Evolutionary conservation across 2,329 filamentous ascomycete species (phyloP).

Genomic region (Alternaria gansuensis): DNA sequence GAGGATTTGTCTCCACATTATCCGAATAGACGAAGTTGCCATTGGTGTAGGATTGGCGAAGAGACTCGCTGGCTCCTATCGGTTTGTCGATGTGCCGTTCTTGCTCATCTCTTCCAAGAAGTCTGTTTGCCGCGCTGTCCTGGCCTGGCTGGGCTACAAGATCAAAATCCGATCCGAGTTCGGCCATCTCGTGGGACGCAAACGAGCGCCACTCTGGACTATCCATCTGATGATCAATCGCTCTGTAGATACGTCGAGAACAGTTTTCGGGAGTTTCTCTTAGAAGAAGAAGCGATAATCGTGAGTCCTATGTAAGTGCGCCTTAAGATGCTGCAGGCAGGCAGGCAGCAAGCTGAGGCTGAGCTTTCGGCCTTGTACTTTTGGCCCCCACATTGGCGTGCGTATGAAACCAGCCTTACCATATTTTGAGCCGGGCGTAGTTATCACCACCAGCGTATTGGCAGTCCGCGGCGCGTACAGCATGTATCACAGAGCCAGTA

Average conservation of each 20-base stretch:
- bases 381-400: background rate
- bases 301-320: background rate
- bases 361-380: background rate
- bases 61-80: background rate
- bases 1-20: background rate
- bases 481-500: background rate
- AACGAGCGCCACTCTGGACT: background rate
- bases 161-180: background rate
- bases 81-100: background rate
- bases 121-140: background rate
- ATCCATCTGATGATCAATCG: background rate
- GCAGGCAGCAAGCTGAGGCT: background rate
- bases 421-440: background rate
- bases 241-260: background rate
- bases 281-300: background rate
- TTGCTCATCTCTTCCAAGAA: background rate
- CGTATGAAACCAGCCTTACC: background rate
- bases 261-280: background rate
- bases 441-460: background rate
- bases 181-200: background rate
- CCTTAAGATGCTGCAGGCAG: background rate
- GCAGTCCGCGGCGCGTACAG: background rate
- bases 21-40: background rate
- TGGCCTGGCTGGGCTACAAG: background rate
- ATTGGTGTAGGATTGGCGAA: background rate